A percentile compares a stretch with the other conserved stretches of the same genome.
These are phyloP conservation scores for Fusarium penzigii DNA, from an alignment of 2,329 filamentous ascomycete genomes.

Conservation along the genomic window DNA sequence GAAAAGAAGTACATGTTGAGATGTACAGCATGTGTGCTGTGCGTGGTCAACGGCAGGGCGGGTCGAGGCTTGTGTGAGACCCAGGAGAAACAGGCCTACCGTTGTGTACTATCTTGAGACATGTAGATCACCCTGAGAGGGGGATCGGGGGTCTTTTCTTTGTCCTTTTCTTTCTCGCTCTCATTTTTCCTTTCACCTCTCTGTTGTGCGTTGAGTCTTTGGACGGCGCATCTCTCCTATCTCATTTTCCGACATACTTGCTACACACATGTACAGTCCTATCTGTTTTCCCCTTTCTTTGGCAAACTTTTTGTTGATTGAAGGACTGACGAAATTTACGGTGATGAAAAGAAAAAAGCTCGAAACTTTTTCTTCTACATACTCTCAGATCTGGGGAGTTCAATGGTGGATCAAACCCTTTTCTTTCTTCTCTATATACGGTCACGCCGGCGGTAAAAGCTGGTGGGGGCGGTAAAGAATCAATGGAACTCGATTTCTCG, in stretches of 20 bases:
- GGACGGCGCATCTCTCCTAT: slow-evolving; percentile 14
- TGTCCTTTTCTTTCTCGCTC: background rate
- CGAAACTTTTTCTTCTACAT: slow-evolving; percentile 17
- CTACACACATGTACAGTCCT: slow-evolving; percentile 25
- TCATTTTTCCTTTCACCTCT: background rate
- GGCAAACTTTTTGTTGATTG: background rate
- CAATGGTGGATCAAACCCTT: slow-evolving; percentile 9
- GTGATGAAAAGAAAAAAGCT: slow-evolving; percentile 23
- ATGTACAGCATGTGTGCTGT: slow-evolving; percentile 29
- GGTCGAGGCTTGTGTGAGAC: slow-evolving; percentile 11
- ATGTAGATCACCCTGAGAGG: background rate
- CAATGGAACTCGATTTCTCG: slow-evolving; percentile 22
- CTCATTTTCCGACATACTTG: slow-evolving; percentile 12
- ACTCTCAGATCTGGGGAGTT: slow-evolving; percentile 7
- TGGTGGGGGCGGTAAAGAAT: slow-evolving; percentile 10
- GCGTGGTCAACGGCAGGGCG: slow-evolving; percentile 23
- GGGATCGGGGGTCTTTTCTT: background rate
- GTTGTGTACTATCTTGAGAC: slow-evolving; percentile 9
- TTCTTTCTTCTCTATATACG: slow-evolving; percentile 11
- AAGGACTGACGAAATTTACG: slow-evolving; percentile 32
- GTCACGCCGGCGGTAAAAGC: slow-evolving; percentile 19
- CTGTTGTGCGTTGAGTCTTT: slow-evolving; percentile 3
- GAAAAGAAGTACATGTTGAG: slow-evolving; percentile 15
- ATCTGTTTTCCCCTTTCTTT: slow-evolving; percentile 15
- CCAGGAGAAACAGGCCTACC: slow-evolving; percentile 8